Evolutionary conservation across 1,139 yeast genomes (phyloP), one percentile per base, ranked within the genome.

Genomic region (Kodamaea fungicola): DNA sequence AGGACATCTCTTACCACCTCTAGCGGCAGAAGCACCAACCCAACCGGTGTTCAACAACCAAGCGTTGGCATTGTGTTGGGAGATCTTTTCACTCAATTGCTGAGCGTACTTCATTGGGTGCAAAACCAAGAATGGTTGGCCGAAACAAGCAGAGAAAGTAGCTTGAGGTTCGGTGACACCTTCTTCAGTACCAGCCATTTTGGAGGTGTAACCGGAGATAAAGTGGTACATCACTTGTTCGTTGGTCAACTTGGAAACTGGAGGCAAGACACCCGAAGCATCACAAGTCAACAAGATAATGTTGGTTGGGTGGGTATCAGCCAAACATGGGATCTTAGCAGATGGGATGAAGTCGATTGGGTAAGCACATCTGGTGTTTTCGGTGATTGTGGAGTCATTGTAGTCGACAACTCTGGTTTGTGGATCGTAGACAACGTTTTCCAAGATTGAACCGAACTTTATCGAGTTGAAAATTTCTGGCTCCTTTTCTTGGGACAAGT

Each of bases 151-250:
- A 49, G 96, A 87, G 79, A 92, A 92, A 22, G 97, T 88, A 42
- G 97, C 96, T 67, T 87, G 90, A 44, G 98, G 97, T 72, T 92
- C 97, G 49, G 97, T 90, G 51, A 92, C 88, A 69, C 98, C 98
- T 65, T 88, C 95, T 71, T 92, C 98, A 42, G 98, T 92, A 67
- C 98, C 98, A 48, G 98, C 97, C 95, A 92, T 92, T 80, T 92
- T 92, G 43, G 97, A 90, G 47, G 98, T 92, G 79, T 92, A 92
- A 61, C 98, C 98, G 47, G 96, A 85, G 55, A 92, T 92, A 71
- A 92, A 92, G 72, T 92, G 97, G 78, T 92, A 92, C 97, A 92
- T 92, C 50, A 92, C 97, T 71, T 92, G 97, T 52, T 92, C 88
- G 59, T 88, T 88, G 42, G 95, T 78, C 65, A 92, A 80, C 70